Percentiles rank a stretch among this genome's conserved stretches.
phyloP scores from a whole-genome alignment of 83 land plant species.

The Diphasiastrum complanatum region DNA sequence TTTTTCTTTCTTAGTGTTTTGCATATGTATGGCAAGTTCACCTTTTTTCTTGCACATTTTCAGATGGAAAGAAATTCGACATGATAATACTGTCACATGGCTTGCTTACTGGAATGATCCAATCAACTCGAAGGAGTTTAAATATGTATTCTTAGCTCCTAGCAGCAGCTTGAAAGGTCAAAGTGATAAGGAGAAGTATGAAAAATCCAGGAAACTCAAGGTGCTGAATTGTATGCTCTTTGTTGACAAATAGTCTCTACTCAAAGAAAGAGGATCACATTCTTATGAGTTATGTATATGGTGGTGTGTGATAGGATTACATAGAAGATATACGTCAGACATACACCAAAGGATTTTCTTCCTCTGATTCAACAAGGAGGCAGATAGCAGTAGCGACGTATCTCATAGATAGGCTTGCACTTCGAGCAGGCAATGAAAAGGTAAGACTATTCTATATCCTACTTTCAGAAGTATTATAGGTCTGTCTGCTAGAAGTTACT shows the following conservation, averaged over 20 bases:
- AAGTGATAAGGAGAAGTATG: constrained; percentile 98
- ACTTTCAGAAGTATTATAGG: too few relatives aligned
- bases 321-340: constrained; percentile 3
- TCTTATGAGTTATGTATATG: too few relatives aligned
- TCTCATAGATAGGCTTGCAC: constrained; percentile 13
- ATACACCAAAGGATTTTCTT: constrained; percentile 5
- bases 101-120: constrained; percentile 99
- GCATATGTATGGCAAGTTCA: too few relatives aligned
- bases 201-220: constrained; percentile 85
- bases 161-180: constrained; percentile 95
- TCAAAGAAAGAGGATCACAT: too few relatives aligned
- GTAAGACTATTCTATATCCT: too few relatives aligned
- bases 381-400: constrained; percentile 15
- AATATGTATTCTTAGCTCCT: constrained; percentile 90
- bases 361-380: not conserved
- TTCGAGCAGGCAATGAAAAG: constrained; percentile 15
- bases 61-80: constrained; percentile 92
- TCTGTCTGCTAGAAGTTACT: too few relatives aligned
- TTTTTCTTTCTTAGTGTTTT: not conserved
- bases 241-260: too few relatives aligned
- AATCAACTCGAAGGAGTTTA: constrained; percentile 79
- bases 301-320: too few relatives aligned
- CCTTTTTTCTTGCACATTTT: not conserved
- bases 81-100: constrained; percentile 98
- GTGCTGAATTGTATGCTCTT: too few relatives aligned